Evolutionary conservation across 306 rosid species (phyloP).

Genomic region (Crataegus laevigata): DNA sequence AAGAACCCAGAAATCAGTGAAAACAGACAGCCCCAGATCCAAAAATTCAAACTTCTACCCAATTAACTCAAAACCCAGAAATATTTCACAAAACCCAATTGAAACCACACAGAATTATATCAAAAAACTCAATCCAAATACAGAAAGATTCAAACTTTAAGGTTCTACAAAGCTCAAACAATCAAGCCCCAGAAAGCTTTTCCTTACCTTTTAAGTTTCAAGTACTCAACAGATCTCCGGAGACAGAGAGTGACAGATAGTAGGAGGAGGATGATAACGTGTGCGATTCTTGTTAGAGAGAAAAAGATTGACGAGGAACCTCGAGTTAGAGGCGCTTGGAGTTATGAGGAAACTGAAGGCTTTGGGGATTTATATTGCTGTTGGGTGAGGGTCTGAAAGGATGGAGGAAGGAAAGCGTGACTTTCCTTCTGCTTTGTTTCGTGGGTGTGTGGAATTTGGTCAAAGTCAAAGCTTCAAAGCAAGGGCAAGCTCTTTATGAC

Average conservation of each 20-base stretch:
- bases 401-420: conserved; percentile 73
- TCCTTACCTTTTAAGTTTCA: conserved; percentile 33
- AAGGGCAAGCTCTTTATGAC: conserved; percentile 18
- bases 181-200: not conserved
- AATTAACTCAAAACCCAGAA: conserved; percentile 22
- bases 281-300: not conserved
- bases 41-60: conserved; percentile 26
- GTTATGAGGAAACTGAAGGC: conserved; percentile 3
- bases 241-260: not conserved
- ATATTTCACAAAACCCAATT: conserved; percentile 1
- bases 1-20: not conserved
- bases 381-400: not conserved
- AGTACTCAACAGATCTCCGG: not conserved
- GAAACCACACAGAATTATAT: not conserved
- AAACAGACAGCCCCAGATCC: conserved; percentile 14
- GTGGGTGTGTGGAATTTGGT: conserved; percentile 25
- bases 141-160: not conserved
- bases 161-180: not conserved
- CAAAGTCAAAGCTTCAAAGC: conserved; percentile 83
- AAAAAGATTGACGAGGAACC: conserved; percentile 29
- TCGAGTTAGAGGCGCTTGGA: conserved; percentile 35
- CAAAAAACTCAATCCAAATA: not conserved
- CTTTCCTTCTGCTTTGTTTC: conserved; percentile 55
- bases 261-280: not conserved
- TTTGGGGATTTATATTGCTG: conserved; percentile 19